Conservation (phyloP, 176 grass and related monocot genomes). For the Oryza rufipogon region DNA sequence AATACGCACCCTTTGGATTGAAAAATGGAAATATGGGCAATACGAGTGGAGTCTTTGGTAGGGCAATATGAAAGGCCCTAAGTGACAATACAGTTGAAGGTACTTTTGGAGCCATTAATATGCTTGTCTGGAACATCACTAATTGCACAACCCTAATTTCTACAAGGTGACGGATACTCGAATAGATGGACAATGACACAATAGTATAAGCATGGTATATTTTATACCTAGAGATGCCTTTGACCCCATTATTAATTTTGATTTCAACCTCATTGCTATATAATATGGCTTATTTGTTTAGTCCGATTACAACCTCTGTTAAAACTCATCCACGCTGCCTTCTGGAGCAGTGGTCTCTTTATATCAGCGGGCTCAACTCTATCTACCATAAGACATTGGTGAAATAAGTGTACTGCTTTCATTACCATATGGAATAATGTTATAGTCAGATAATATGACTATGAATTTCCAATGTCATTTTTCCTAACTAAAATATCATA, state of each 20-base stretch:
- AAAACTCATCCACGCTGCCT: background rate
- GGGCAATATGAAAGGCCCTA: background rate
- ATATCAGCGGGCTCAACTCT: background rate
- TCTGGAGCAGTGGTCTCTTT: background rate
- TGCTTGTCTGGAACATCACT: conserved; percentile 26
- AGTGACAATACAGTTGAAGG: background rate
- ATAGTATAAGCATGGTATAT: background rate
- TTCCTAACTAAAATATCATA: too few relatives aligned
- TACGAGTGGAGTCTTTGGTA: background rate
- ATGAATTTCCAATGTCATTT: conserved; percentile 2
- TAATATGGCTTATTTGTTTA: conserved; percentile 7
- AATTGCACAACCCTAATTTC: background rate
- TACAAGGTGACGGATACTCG: background rate
- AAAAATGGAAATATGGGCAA: background rate
- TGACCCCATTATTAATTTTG: background rate
- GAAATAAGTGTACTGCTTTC: background rate
- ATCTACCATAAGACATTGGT: background rate
- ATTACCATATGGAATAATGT: conserved; percentile 4
- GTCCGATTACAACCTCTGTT: background rate
- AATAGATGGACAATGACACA: background rate
- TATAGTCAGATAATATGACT: background rate
- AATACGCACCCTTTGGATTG: background rate
- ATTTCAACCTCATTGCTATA: background rate
- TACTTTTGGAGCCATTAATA: conserved; percentile 3
- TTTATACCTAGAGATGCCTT: background rate